Base-by-base conservation (phyloP, 2,329 filamentous ascomycete species). In the Aspergillus tubingensis region DNA sequence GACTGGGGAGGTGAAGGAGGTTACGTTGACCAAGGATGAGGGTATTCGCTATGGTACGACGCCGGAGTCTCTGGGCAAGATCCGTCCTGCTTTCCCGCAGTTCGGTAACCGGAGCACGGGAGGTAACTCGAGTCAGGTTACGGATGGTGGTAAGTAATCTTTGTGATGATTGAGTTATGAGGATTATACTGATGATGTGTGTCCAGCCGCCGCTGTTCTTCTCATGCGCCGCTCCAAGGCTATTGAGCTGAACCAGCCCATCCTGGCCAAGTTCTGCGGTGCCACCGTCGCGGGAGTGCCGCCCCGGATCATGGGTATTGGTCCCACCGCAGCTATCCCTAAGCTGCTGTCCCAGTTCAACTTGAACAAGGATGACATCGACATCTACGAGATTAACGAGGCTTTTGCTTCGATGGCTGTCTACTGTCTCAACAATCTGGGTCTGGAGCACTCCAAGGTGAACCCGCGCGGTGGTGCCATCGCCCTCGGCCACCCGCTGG, bases 401-500 rank as follows among this genome's bases (percentile, higher is more conserved):
- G 95, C 95, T 1, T 99, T 99, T 72, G 94, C 93, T 21, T 95
- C 91, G 55, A 98, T 98, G 95, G 93, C 92, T 1, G 93, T 97
- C 30, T 98, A 97, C 85, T 96, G 92, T 80, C 80, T 90, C 58
- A 84, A 92, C 70, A 86, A 94, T 77, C 71, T 82, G 8, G 70
- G 86, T 72, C 57, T 87, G 76, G 84, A 88, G 64, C 80, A 86
- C 55, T 86, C 86, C 17, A 89, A 86, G 79, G 88, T 98, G n/a
- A 98, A 98, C 79, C 92, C 92, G 0, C 91, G 95, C 61, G 94
- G 94, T 57, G 94, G 94, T 36, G 94, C 94, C 2, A 97, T 97
- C 76, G 94, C 94, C 7, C 78, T 97, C 32, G 94, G 94, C 2
- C 94, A 97, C 75, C 94, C 94, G 2, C 83, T 97, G 2, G 94